Base-by-base conservation (phyloP, 108 stramenopile species). In the Cyclostephanos tholiformis region DNA sequence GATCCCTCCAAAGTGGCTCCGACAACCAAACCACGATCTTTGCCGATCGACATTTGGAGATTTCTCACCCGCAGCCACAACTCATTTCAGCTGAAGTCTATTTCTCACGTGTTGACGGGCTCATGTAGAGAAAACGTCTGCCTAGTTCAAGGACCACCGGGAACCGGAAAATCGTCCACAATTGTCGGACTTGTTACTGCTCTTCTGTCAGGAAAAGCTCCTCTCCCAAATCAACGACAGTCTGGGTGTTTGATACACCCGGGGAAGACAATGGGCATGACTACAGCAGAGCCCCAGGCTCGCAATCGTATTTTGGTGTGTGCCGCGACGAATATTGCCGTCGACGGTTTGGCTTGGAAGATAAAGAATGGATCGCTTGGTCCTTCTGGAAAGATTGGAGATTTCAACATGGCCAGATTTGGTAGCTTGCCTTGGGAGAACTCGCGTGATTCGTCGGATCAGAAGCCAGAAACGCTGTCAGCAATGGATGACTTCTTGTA, bases 321-420 rank as follows among this genome's bases (percentile, higher is more conserved):
- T 44, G 87, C 89, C 0, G 85, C 92, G 14, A 88, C 92, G 10
- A 93, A 93, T 74, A 83, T 87, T 62, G 92, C 92, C 2, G 87
- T 93, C 27, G 85, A 89, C 44, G 86, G 85, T 19, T 67, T 93
- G 11, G 90, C 88, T 36, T 83, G 77, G 65, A 86, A 90, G 63
- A 91, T 93, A 69, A 74, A 86, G 50, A 68, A 86, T 36, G 67
- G 61, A 26, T 65, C 68, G 12, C 46, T 80, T 10, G 79, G 79
- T n/a, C 72, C 79, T 19, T 80, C 79, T 49, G 84, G 84, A 5
- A 84, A 73, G 72, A 56, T 65, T 20, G 84, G 84, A 0, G 81
- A 73, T 44, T 77, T 77, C 20, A 59, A 32, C 61, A 77, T 82
- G 71, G 66, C 61, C 25, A 61, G 82, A 36, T 83, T 69, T 55